A percentile compares a stretch with the other conserved stretches of the same genome.
phyloP scores from a whole-genome alignment of 2,329 filamentous ascomycete genomes.

The Fusarium armeniacum region DNA sequence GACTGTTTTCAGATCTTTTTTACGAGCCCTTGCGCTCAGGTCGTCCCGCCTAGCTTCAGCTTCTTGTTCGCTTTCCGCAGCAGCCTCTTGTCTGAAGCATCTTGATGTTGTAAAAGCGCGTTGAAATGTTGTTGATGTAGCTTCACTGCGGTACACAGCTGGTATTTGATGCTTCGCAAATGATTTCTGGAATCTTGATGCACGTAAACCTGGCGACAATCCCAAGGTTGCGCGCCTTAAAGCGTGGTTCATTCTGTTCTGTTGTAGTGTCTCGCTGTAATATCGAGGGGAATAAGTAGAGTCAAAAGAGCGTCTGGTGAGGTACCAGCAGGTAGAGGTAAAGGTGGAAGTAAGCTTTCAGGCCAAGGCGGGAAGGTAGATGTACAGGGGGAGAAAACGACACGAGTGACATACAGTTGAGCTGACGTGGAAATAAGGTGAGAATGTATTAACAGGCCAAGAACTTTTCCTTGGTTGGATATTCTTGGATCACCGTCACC shows the following conservation, averaged over 20 bases:
- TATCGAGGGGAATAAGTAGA: neutral
- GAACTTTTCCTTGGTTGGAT: constrained; percentile 4
- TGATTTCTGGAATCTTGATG: constrained; percentile 14
- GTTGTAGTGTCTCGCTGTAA: neutral
- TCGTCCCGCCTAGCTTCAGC: constrained; percentile 24
- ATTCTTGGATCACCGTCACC: constrained; percentile 27
- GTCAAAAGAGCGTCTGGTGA: neutral
- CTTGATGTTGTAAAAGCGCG: constrained; percentile 46
- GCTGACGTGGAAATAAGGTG: constrained; percentile 31
- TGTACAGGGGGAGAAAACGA: neutral
- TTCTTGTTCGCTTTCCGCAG: neutral
- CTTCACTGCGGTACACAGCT: constrained; percentile 17
- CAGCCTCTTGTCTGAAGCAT: constrained; percentile 28
- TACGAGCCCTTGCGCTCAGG: constrained; percentile 40
- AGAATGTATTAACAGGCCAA: constrained; percentile 14
- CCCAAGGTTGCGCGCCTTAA: constrained; percentile 39
- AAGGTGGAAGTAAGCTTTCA: constrained; percentile 31
- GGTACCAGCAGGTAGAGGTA: neutral
- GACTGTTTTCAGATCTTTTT: constrained; percentile 41
- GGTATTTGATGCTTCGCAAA: constrained; percentile 16
- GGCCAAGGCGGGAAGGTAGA: constrained; percentile 8
- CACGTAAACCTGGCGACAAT: constrained; percentile 32
- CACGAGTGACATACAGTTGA: neutral
- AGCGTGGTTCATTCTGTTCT: constrained; percentile 40
- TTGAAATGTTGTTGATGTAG: neutral